Base-by-base conservation (phyloP, 371 early-diverging fungal species). In the Apophysomyces elegans region DNA sequence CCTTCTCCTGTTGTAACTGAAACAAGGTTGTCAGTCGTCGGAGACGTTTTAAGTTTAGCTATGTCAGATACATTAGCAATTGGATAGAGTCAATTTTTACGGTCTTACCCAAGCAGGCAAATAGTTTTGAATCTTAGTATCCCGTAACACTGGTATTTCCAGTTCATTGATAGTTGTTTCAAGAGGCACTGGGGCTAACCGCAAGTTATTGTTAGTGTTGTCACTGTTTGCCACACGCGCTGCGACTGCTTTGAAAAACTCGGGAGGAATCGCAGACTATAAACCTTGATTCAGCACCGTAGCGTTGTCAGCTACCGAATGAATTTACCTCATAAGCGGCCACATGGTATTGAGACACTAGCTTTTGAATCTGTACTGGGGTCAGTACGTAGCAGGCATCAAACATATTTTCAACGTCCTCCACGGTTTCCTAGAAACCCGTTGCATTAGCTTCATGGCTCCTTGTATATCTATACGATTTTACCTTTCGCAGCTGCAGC, bases 331-430 rank as follows among this genome's bases (percentile, higher is more conserved):
- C 91, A 70, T 91, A 92, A 65, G 92, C 92, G 8, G 89, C 84
- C 58, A 87, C 85, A 50, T 83, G 85, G 74, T 90, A 93, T 67
- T 80, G 82, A 44, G 90, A 86, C 39, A 97, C 88, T 21, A 98
- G 78, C 80, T 96, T 96, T 77, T 95, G 94, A 71, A 97, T 91
- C 80, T 96, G 96, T 1, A 92, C 88, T 1, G 94, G 90, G 57
- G 92, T 93, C 69, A 98, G 82, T 71, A 95, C 77, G 86, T 92
- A 94, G 80, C 96, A 96, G 37, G 94, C 92, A 64, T 96, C 96
- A 58, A 94, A 95, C 66, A 97, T 93, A 58, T 91, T 93, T 69
- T 96, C 95, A 61, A 96, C 90, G 71, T 97, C 96, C 56, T 88
- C 88, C 56, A 91, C 80, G 11, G 93, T 87, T 9, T 91, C 87